phyloP scores from a whole-genome alignment of 345 rosid species.

The Moringa oleifera region DNA sequence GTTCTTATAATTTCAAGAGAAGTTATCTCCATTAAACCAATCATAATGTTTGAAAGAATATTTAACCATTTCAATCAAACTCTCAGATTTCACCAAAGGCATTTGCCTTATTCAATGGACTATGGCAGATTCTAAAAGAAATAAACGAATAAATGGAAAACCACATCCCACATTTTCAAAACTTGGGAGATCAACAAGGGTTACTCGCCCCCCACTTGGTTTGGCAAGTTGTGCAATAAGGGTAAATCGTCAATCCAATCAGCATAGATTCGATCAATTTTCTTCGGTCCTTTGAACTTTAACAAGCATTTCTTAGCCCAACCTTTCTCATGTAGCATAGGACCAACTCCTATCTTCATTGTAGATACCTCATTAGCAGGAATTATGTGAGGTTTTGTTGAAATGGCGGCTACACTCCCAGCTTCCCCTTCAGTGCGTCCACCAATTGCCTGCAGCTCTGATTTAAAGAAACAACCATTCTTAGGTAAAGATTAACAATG shows the following conservation, averaged over 20 bases:
- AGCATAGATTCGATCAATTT: slow-evolving; percentile 76
- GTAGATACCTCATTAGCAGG: slow-evolving; percentile 37
- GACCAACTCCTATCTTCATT: slow-evolving; percentile 22
- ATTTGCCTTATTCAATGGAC: no score
- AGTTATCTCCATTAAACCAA: no score
- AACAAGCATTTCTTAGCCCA: slow-evolving; percentile 51
- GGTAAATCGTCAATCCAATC: slow-evolving; percentile 97
- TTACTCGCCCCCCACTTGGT: slow-evolving; percentile 33
- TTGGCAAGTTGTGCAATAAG: slow-evolving; percentile 35
- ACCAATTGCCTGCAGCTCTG: slow-evolving; percentile 56
- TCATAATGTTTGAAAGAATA: no score
- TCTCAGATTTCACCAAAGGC: no score
- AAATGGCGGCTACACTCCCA: slow-evolving; percentile 20
- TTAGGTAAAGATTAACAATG: slow-evolving; percentile 1
- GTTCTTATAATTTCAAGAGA: not conserved
- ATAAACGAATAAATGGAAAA: no score
- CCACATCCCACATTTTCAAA: not conserved
- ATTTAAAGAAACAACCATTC: slow-evolving; percentile 10
- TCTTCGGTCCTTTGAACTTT: slow-evolving; percentile 81
- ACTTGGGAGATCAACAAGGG: no score
- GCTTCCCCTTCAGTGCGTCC: slow-evolving; percentile 62
- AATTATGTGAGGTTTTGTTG: slow-evolving; percentile 33
- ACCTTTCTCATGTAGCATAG: slow-evolving; percentile 42
- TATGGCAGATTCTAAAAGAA: no score
- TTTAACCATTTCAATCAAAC: not conserved